A percentile compares a stretch with the other conserved stretches of the same genome.
phyloP scores from a whole-genome alignment of 768 basidiomycete species.

The Phallus indusiatus region DNA sequence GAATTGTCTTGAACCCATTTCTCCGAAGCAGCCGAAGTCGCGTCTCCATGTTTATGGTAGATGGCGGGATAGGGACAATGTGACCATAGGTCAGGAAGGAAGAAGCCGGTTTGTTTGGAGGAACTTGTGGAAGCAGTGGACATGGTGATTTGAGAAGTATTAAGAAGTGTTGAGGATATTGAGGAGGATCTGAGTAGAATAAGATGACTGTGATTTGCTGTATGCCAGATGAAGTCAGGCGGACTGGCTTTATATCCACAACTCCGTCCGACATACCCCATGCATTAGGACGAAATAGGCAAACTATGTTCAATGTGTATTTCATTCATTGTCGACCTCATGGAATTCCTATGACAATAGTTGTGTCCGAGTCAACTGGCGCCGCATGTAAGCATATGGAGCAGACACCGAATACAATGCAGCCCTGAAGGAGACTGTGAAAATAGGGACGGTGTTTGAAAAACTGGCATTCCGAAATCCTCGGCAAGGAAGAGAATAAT shows the following conservation, averaged over 20 bases:
- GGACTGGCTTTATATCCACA: neutral
- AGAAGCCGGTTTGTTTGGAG: slow-evolving; percentile 29
- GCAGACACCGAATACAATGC: neutral
- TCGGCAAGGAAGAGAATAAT: neutral
- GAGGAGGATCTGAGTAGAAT: too few relatives aligned
- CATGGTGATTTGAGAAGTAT: neutral
- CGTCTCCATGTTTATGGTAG: slow-evolving; percentile 39
- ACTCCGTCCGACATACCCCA: neutral
- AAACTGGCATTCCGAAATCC: too few relatives aligned
- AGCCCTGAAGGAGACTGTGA: neutral
- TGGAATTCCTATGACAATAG: neutral
- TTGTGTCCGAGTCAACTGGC: neutral
- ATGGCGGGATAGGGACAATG: slow-evolving; percentile 38
- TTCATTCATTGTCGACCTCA: neutral
- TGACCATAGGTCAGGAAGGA: slow-evolving; percentile 45
- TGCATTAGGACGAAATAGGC: neutral
- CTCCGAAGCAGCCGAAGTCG: slow-evolving; percentile 36
- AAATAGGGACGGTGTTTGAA: neutral
- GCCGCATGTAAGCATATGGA: too few relatives aligned
- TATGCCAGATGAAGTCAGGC: neutral
- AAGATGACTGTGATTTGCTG: neutral
- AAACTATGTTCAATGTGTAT: neutral
- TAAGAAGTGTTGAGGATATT: neutral
- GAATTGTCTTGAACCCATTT: slow-evolving; percentile 33
- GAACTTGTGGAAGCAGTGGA: neutral